These are phyloP conservation scores for Oenanthe sinensis DNA, from an alignment of 129 eudicot species.

Conservation along the genomic window DNA sequence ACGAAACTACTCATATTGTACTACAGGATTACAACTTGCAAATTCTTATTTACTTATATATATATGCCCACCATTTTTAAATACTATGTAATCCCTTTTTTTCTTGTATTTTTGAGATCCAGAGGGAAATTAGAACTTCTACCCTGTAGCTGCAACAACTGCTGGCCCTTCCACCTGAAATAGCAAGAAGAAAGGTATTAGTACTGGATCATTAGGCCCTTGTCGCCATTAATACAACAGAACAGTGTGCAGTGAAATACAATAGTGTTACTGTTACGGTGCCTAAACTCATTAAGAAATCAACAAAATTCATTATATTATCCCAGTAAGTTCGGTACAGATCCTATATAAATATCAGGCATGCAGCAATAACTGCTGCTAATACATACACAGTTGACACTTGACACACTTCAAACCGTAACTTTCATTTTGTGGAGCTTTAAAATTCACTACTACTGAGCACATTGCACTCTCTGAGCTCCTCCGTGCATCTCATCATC, in stretches of 20 bases:
- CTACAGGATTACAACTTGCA: background rate
- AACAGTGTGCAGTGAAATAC: background rate
- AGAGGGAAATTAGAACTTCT: conserved; percentile 8
- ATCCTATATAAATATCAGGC: too few relatives aligned
- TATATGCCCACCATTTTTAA: background rate
- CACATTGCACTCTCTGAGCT: too few relatives aligned
- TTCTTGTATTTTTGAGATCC: background rate
- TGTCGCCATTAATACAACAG: background rate
- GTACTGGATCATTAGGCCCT: background rate
- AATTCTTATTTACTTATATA: background rate
- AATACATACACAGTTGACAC: too few relatives aligned
- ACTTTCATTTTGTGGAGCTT: too few relatives aligned
- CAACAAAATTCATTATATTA: too few relatives aligned
- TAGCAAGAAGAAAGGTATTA: conserved; percentile 10
- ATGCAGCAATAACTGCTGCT: too few relatives aligned
- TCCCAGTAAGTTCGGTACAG: too few relatives aligned
- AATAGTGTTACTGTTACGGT: background rate
- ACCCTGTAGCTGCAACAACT: conserved; percentile 68
- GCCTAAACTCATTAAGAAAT: background rate
- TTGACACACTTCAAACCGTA: too few relatives aligned
- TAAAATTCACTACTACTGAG: too few relatives aligned
- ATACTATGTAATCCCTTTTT: too few relatives aligned
- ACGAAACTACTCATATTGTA: too few relatives aligned
- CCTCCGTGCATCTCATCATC: too few relatives aligned
- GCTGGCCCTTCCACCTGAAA: conserved; percentile 83